Evolutionary conservation across 371 early-diverging fungal species (phyloP), one percentile per base, ranked within the genome.

Genomic region (Batrachochytrium dendrobatidis): DNA sequence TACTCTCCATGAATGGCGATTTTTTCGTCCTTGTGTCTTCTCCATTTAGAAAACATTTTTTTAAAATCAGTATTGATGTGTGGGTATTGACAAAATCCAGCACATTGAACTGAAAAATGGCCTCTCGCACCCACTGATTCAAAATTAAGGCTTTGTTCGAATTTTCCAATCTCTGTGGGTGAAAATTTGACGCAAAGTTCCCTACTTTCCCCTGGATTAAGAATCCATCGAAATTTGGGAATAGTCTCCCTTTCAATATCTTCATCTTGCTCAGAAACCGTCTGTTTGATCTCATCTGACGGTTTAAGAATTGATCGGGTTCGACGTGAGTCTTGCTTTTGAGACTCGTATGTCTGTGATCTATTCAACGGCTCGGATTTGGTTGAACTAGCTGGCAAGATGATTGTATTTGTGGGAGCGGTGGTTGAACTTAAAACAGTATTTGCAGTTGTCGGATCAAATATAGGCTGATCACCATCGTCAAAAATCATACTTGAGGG

Each of bases 41-140:
- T 31, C 61, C 63, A 71, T 49, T 74, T 76, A 3, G 62, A 33
- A 55, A 79, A 80, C 3, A 82, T 61, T 33, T 72, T 70, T n/a
- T 62, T 63, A 39, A 51, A 62, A 50, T 82, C 81, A 15, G 50
- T 60, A 0, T 59, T 57, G 31, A 82, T 74, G 7, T 65, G 57
- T 0, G 77, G 26, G 56, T 79, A 75, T 53, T 75, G 66, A 56
- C 79, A 80, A n/a, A 55, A 34, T 0, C 82, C 82, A 28, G 64
- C 52, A 49, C 73, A 72, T 2, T 55, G 31, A 1, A 78, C 31
- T 1, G 66, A n/a, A 49, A 59, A 76, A 25, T 62, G 62, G 10
- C 44, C 59, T 30, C 60, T 26, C 1, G 59, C 52, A 3, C 81
- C 82, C 5, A 65, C 62, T 17, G 74, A 64, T 34, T 68, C 77